A percentile compares a stretch with the other conserved stretches of the same genome.
These are phyloP conservation scores for Metarhizium humberi DNA, from an alignment of 2,329 filamentous ascomycete species.

Conservation along the genomic window DNA sequence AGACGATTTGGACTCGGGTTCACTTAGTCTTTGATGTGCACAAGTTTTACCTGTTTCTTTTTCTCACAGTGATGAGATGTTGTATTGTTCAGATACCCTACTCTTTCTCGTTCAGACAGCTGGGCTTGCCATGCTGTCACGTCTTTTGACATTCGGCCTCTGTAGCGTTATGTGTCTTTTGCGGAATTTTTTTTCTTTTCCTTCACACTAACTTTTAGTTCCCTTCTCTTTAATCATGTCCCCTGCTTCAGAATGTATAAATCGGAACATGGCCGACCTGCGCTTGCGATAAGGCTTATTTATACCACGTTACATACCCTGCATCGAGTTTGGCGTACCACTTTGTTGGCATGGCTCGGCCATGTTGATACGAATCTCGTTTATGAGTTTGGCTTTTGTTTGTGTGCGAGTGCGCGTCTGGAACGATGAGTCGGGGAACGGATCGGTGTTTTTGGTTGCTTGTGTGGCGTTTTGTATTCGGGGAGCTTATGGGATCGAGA, in stretches of 20 bases:
- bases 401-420: not conserved
- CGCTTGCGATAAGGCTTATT: not conserved
- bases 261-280: not conserved
- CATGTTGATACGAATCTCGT: not conserved
- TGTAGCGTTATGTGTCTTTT: not conserved
- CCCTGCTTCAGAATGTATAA: slow-evolving; percentile 9
- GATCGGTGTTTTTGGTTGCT: not conserved
- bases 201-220: not conserved
- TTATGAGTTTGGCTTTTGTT: not conserved
- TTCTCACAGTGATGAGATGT: not conserved
- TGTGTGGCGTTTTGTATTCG: not conserved
- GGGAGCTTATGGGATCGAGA: not conserved
- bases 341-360: not conserved
- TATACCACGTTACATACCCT: slow-evolving; percentile 14
- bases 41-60: not conserved
- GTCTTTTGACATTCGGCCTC: not conserved
- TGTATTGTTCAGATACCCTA: not conserved
- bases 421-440: not conserved
- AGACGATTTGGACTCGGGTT: slow-evolving; percentile 11
- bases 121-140: not conserved
- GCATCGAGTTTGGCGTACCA: slow-evolving; percentile 18
- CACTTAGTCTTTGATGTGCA: slow-evolving; percentile 1
- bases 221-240: not conserved
- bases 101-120: not conserved
- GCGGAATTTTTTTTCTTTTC: not conserved